Conservation (phyloP, 192 early-diverging fungal genomes). For the Umbelopsis sp. region DNA sequence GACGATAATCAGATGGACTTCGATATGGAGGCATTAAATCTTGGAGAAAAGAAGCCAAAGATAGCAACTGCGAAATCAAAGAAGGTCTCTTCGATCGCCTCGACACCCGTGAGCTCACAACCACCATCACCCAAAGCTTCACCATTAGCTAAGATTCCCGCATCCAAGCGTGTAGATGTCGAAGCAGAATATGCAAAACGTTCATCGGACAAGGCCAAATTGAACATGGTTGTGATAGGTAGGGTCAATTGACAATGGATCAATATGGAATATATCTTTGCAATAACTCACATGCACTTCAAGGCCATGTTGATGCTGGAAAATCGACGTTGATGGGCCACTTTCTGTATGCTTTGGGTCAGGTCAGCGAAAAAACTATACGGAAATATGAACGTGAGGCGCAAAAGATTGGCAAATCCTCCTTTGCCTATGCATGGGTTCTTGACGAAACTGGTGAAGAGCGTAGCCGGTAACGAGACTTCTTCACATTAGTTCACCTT, state of each 20-base stretch:
- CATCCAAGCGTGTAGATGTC: conserved; percentile 70
- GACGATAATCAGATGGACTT: conserved; percentile 19
- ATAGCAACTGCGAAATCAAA: background rate
- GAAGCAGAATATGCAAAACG: conserved; percentile 71
- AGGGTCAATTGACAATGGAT: conserved; percentile 13
- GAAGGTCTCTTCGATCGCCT: conserved; percentile 6
- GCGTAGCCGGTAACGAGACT: conserved; percentile 58
- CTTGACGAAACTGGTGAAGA: conserved; percentile 97
- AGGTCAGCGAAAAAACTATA: conserved; percentile 87
- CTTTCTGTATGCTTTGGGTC: conserved; percentile 83
- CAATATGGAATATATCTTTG: background rate
- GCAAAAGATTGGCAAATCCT: conserved; percentile 91
- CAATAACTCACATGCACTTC: background rate
- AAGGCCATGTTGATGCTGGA: conserved; percentile 96
- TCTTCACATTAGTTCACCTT: too few species aligned
- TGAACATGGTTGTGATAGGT: conserved; percentile 92
- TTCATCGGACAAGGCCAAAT: conserved; percentile 59
- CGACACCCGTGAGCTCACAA: conserved; percentile 40
- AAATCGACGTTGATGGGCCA: conserved; percentile 98
- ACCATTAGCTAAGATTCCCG: conserved; percentile 25
- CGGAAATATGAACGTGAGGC: conserved; percentile 88
- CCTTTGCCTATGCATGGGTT: conserved; percentile 98
- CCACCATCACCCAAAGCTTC: conserved; percentile 20
- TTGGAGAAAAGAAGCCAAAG: conserved; percentile 17
- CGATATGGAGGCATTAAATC: conserved; percentile 30